phyloP scores from a whole-genome alignment of 1,139 yeast species.

The Yueomyces sp. region DNA sequence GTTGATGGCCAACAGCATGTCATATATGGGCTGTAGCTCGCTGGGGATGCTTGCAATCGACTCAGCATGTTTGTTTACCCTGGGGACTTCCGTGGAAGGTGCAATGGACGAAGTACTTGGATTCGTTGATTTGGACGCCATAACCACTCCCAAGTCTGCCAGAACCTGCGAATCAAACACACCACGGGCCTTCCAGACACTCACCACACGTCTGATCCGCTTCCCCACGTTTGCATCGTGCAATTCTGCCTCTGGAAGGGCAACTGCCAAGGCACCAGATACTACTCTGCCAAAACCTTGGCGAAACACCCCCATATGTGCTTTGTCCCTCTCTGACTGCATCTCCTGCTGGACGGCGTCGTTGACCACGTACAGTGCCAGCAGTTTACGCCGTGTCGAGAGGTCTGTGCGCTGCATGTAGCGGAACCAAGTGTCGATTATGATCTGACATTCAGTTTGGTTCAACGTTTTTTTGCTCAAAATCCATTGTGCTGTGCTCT shows the following conservation, averaged over 20 bases:
- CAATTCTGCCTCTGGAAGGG: conserved; percentile 11
- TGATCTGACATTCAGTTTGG: no score
- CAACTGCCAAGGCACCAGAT: conserved; percentile 25
- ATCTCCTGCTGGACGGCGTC: conserved; percentile 70
- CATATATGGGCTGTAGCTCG: no score
- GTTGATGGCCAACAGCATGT: no score
- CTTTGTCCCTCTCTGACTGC: not conserved
- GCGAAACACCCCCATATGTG: conserved; percentile 42
- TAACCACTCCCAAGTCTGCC: conserved; percentile 26
- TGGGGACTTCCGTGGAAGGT: no score
- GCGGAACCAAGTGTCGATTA: conserved; percentile 40
- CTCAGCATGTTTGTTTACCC: no score
- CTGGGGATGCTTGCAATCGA: no score
- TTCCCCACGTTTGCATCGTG: conserved; percentile 28
- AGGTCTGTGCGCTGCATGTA: conserved; percentile 17
- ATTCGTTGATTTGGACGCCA: no score
- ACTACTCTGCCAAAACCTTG: conserved; percentile 42
- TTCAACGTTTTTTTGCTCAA: conserved; percentile 57
- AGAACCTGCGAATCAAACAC: conserved; percentile 41
- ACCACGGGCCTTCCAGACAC: conserved; percentile 65
- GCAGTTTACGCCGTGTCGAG: conserved; percentile 38
- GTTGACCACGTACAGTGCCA: conserved; percentile 62
- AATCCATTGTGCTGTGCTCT: conserved; percentile 78
- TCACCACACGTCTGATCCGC: conserved; percentile 53
- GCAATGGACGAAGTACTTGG: no score